Base-by-base conservation (phyloP, 2,329 filamentous ascomycete species). In the Aspergillus unguis region DNA sequence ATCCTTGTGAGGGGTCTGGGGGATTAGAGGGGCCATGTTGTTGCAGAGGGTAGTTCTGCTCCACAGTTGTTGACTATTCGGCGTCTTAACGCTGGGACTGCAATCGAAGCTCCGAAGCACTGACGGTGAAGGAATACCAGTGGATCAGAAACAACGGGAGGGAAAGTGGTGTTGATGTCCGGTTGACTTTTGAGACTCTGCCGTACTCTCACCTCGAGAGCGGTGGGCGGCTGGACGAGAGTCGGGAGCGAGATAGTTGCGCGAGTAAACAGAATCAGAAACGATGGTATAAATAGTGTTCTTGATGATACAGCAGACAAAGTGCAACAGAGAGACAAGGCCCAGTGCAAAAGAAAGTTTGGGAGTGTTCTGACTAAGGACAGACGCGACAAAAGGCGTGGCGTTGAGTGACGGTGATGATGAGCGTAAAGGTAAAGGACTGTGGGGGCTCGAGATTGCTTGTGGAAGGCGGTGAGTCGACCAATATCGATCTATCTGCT, bases 1-100 rank as follows among this genome's bases (percentile, higher is more conserved):
- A 67, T 83, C 80, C 71, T 80, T 81, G 59, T 77, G 75, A 54
- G 78, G 78, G 48, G 79, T 71, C 44, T 69, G 70, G n/a, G 71
- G 69, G 62, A 71, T 71, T 32, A 66, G 48, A 49, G 67, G 66
- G 36, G 71, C 62, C 70, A 75, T 75, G 42, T 43, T 63, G 58
- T 37, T 58, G 52, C 51, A 54, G 32, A 49, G 36, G 40, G 33
- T 38, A 36, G 26, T 36, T 33, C 44, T 25, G 29, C 23, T 9
- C 46, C 31, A 48, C 46, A 36, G 25, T 35, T 31, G 37, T 11
- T 8, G 42, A 17, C 44, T 49, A 6, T 5, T 10, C n/a, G n/a
- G 26, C 25, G 36, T 7, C 31, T 53, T 38, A 50, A 42, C 41
- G 27, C 8, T 9, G 41, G 28, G 35, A 5, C 28, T 28, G 33